Evolutionary conservation across 805 yeast species (phyloP).

Genomic region (Ogataea henricii): DNA sequence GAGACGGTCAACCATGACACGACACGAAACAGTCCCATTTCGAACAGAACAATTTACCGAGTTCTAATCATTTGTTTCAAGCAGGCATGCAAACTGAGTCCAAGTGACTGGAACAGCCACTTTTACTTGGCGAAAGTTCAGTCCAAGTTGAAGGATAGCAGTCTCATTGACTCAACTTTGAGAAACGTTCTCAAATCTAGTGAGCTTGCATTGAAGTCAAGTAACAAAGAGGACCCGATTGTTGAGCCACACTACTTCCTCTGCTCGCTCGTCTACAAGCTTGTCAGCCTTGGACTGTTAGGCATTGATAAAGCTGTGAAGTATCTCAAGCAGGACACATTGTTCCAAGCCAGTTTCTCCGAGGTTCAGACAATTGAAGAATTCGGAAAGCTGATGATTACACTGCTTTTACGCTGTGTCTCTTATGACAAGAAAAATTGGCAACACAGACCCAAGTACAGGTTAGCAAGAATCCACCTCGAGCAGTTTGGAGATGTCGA

Average conservation of each 20-base stretch:
- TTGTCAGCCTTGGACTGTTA: slow-evolving; percentile 42
- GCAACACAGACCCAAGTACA: slow-evolving; percentile 85
- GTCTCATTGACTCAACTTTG: slow-evolving; percentile 34
- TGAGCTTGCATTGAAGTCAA: slow-evolving; percentile 38
- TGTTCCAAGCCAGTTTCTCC: slow-evolving; percentile 22
- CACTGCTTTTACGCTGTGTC: slow-evolving; percentile 48
- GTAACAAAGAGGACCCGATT: slow-evolving; percentile 52
- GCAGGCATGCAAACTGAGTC: slow-evolving; percentile 46
- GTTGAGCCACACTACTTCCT: slow-evolving; percentile 79
- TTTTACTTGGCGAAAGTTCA: slow-evolving; percentile 61
- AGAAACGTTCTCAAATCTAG: slow-evolving; percentile 49
- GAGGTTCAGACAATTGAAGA: slow-evolving; percentile 24
- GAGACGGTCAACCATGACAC: not conserved
- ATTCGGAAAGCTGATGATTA: slow-evolving; percentile 45
- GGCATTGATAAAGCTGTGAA: slow-evolving; percentile 40
- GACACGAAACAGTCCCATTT: slow-evolving; percentile 29
- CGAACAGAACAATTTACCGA: slow-evolving; percentile 27
- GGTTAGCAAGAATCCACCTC: slow-evolving; percentile 63
- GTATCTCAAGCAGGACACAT: slow-evolving; percentile 41
- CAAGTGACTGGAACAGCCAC: slow-evolving; percentile 60
- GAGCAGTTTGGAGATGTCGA: slow-evolving; percentile 54
- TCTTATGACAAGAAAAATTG: slow-evolving; percentile 77
- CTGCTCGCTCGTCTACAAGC: slow-evolving; percentile 60
- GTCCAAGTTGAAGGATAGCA: slow-evolving; percentile 44
- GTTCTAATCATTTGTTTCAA: slow-evolving; percentile 45